A percentile compares a stretch with the other conserved stretches of the same genome.
phyloP scores from a whole-genome alignment of 495 filamentous ascomycete species.

The Tuber microsphaerosporum region DNA sequence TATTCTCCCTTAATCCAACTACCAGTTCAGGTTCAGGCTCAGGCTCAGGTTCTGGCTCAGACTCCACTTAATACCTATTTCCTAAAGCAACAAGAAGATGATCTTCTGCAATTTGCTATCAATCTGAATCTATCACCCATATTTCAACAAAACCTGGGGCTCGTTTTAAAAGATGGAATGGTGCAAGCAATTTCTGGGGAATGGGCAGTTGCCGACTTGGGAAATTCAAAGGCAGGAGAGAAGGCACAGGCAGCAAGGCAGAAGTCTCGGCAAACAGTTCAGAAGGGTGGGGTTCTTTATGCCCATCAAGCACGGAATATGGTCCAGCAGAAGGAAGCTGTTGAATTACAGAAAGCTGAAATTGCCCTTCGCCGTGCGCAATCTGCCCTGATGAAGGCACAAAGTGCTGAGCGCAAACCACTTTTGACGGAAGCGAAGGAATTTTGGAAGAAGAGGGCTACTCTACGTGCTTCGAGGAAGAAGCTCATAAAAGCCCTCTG shows the following conservation, averaged over 20 bases:
- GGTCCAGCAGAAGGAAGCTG: background rate
- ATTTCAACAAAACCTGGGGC: background rate
- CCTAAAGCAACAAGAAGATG: background rate
- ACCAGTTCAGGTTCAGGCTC: no score
- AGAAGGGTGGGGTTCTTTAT: background rate
- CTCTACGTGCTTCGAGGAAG: no score
- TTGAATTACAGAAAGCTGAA: background rate
- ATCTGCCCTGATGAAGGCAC: background rate
- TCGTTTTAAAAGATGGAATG: background rate
- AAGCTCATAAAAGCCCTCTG: no score
- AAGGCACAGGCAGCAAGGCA: background rate
- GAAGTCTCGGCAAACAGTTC: background rate
- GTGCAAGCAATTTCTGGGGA: background rate
- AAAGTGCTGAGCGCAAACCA: background rate
- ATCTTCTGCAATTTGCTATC: background rate
- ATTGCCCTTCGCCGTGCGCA: background rate
- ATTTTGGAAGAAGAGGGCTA: fast-evolving
- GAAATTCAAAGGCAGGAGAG: background rate
- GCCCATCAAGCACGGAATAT: background rate
- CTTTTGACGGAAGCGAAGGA: background rate
- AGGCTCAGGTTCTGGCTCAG: background rate
- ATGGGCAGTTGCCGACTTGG: background rate
- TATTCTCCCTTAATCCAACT: no score
- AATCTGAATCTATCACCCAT: background rate
- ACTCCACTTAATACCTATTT: no score